Evolutionary conservation across 768 basidiomycete genomes (phyloP).

Genomic region (Amanita thiersii): DNA sequence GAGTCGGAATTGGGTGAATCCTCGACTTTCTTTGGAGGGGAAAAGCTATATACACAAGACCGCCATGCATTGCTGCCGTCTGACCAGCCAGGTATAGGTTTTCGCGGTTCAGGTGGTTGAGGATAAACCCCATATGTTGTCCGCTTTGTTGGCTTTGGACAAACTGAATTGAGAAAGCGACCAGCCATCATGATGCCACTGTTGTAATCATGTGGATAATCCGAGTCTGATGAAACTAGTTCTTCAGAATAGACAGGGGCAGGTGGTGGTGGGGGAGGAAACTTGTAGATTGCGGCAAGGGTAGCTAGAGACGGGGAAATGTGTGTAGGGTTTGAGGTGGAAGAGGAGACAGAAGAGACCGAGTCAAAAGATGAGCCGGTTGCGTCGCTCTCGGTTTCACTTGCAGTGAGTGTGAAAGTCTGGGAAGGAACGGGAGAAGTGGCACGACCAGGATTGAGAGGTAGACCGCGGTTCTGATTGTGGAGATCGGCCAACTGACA

Average conservation of each 20-base stretch:
- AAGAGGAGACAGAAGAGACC: conserved; percentile 12
- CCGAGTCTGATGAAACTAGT: conserved; percentile 11
- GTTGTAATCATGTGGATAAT: conserved; percentile 33
- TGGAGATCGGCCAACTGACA: conserved; percentile 57
- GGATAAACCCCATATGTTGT: conserved; percentile 20
- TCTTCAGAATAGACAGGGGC: conserved; percentile 31
- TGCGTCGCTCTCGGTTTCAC: conserved; percentile 29
- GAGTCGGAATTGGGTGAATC: conserved; percentile 22
- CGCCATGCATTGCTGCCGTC: conserved; percentile 64
- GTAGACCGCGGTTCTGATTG: conserved; percentile 27
- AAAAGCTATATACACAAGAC: conserved; percentile 49
- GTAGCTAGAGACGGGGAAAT: conserved; percentile 22
- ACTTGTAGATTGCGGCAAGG: conserved; percentile 29
- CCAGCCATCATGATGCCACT: conserved; percentile 67
- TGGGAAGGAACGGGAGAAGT: conserved; percentile 28
- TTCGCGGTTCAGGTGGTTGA: conserved; percentile 25
- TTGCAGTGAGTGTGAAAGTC: conserved; percentile 20
- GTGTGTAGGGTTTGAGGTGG: conserved; percentile 24
- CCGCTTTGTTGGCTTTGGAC: conserved; percentile 33
- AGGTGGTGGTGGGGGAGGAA: conserved; percentile 47
- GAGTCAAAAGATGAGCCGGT: conserved; percentile 10
- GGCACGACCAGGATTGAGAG: conserved; percentile 37
- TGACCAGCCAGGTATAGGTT: conserved; percentile 58
- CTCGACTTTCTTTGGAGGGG: conserved; percentile 28
- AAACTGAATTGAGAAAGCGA: conserved; percentile 39